Evolutionary conservation across 768 basidiomycete species (phyloP), one percentile per base, ranked within the genome.

Genomic region (Suillus alpinus): DNA sequence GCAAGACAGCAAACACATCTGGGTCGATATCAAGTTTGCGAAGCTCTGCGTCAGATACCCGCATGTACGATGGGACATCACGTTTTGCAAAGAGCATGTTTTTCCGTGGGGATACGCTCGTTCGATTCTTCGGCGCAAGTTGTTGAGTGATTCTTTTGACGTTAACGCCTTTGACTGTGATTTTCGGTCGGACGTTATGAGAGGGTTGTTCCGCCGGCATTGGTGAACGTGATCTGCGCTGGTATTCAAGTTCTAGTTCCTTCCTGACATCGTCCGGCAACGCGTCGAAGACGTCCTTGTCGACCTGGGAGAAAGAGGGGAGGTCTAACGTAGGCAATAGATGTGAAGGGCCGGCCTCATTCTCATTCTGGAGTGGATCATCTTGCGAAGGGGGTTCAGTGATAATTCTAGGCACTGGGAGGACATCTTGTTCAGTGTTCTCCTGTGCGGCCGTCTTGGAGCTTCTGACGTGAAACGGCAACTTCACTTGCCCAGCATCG

Each of bases 301-400:
- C 91, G 10, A 93, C 79, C 68, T 93, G 91, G 0, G 90, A 91
- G 66, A 91, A 83, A 2, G 87, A 84, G 4, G 90, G 91, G 20
- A 91, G 76, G 40, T 83, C 82, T 3, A 78, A 29, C 29, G 62
- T 40, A 51, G 63, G 40, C 3, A 36, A 13, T 62, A 63, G 57
- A 70, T 46, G 68, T 18, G 20, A 37, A 29, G 61, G 50, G 7
- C n/a, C 36, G 3, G 16, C 34, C 9, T 8, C 40, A 23, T 63
- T 53, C 6, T 6, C 36, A 29, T 64, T 53, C 14, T 56, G 59
- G 53, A 37, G 29, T 1, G 65, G 65, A 23, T 70, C 67, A 6
- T 73, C 70, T 47, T 74, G 76, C 23, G 78, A 75, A 13, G 77
- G 72, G 0, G 72, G 75, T 46, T 75, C 68, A 40, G 75, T 64